These are phyloP conservation scores for Xanthoconium separans DNA, from an alignment of 1,284 basidiomycete genomes.

Conservation along the genomic window DNA sequence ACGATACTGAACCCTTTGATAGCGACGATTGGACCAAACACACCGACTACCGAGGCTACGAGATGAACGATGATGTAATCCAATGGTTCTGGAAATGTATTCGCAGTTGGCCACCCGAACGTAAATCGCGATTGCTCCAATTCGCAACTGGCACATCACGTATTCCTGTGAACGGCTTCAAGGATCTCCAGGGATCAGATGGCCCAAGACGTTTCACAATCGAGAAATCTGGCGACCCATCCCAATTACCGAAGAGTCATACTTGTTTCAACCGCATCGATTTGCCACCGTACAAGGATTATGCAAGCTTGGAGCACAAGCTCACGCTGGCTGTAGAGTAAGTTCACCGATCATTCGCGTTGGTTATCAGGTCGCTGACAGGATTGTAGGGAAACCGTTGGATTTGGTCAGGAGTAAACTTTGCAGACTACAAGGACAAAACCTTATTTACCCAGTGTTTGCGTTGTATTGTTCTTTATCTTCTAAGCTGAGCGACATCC, in stretches of 20 bases:
- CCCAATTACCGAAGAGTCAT: slow-evolving; percentile 81
- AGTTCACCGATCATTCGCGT: slow-evolving; percentile 27
- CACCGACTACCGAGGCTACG: slow-evolving; percentile 73
- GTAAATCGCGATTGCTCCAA: slow-evolving; percentile 86
- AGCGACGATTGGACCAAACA: slow-evolving; percentile 79
- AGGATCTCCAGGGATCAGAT: slow-evolving; percentile 92
- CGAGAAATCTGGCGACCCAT: slow-evolving; percentile 85
- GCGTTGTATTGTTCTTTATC: slow-evolving; percentile 2
- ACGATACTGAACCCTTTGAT: slow-evolving; percentile 2
- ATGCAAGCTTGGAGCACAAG: slow-evolving; percentile 81
- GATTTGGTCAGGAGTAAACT: slow-evolving; percentile 63
- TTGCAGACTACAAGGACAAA: background rate
- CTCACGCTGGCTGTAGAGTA: slow-evolving; percentile 81
- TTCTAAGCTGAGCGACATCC: slow-evolving; percentile 16
- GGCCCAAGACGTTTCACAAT: slow-evolving; percentile 89
- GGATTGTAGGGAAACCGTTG: slow-evolving; percentile 60
- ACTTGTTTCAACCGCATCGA: slow-evolving; percentile 89
- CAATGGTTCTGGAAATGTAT: slow-evolving; percentile 99
- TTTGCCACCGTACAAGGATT: slow-evolving; percentile 83
- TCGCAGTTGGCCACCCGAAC: slow-evolving; percentile 88
- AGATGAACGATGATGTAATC: slow-evolving; percentile 83
- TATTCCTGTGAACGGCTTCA: slow-evolving; percentile 93
- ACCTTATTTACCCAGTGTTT: slow-evolving; percentile 18
- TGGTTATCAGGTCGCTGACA: slow-evolving; percentile 10
- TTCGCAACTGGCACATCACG: slow-evolving; percentile 93